Evolutionary conservation across 176 grass and related monocot species (phyloP).

Genomic region (Rhynchospora breviuscula): DNA sequence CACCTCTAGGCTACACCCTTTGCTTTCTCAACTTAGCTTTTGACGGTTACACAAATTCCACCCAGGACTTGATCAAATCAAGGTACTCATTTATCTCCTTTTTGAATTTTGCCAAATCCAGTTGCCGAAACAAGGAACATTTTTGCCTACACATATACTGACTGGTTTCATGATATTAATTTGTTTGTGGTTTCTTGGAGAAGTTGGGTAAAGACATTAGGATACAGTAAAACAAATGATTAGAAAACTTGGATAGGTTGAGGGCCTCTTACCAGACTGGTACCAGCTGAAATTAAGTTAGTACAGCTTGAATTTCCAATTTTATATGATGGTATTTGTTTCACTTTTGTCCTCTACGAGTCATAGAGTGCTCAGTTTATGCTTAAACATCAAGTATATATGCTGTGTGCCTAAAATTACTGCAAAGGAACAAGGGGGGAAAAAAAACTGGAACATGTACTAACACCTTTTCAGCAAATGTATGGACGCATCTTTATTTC

Average conservation of each 20-base stretch:
- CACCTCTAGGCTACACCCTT: constrained; percentile 75
- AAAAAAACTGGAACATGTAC: neutral
- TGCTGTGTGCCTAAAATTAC: neutral
- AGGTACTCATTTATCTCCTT: constrained; percentile 37
- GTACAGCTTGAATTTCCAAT: no score
- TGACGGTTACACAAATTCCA: constrained; percentile 96
- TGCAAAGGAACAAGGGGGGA: neutral
- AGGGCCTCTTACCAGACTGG: no score
- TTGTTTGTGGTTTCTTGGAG: no score
- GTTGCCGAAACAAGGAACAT: no score
- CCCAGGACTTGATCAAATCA: constrained; percentile 94
- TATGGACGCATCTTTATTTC: neutral
- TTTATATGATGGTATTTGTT: no score
- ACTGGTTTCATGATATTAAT: no score
- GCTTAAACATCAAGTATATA: neutral
- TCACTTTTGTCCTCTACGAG: neutral
- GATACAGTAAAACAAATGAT: no score
- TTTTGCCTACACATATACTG: no score
- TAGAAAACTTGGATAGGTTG: no score
- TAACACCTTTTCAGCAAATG: neutral
- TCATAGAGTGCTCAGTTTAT: neutral
- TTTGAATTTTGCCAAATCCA: neutral
- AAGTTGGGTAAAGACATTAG: no score
- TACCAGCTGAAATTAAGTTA: no score
- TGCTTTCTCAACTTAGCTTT: constrained; percentile 99